These are phyloP conservation scores for Bipolaris cookei DNA, from an alignment of 2,329 filamentous ascomycete genomes.

Conservation along the genomic window DNA sequence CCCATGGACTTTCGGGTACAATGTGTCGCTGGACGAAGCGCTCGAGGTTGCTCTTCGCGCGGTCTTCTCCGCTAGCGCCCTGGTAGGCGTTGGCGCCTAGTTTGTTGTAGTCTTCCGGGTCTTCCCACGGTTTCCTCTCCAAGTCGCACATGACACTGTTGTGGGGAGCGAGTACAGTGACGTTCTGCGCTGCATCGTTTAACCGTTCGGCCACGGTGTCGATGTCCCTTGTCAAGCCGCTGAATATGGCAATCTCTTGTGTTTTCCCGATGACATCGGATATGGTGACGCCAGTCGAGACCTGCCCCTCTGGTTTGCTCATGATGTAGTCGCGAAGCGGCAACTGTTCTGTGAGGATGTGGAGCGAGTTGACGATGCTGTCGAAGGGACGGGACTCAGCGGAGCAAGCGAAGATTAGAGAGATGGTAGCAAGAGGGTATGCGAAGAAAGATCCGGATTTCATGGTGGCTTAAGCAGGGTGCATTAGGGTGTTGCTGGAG, in stretches of 20 bases:
- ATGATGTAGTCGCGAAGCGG: constrained; percentile 40
- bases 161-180: constrained; percentile 84
- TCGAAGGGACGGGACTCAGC: constrained; percentile 43
- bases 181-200: constrained; percentile 69
- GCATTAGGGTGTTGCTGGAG: constrained; percentile 17
- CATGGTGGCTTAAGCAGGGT: constrained; percentile 31
- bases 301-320: constrained; percentile 37
- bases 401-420: constrained; percentile 40
- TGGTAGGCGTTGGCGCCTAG: constrained; percentile 76
- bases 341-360: constrained; percentile 36
- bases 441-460: constrained; percentile 31
- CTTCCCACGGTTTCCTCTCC: constrained; percentile 85
- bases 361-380: constrained; percentile 37
- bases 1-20: constrained; percentile 77
- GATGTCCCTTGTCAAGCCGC: constrained; percentile 78
- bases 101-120: constrained; percentile 72
- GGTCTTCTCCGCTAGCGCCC: constrained; percentile 73
- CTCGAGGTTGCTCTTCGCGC: constrained; percentile 77
- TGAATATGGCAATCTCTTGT: constrained; percentile 81
- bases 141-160: constrained; percentile 81
- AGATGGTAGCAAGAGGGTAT: constrained; percentile 39
- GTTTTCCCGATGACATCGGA: constrained; percentile 84
- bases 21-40: constrained; percentile 88
- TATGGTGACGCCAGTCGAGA: constrained; percentile 65
- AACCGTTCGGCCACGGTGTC: constrained; percentile 72